These are phyloP conservation scores for Candida boidinii DNA, from an alignment of 805 yeast genomes.

Conservation along the genomic window DNA sequence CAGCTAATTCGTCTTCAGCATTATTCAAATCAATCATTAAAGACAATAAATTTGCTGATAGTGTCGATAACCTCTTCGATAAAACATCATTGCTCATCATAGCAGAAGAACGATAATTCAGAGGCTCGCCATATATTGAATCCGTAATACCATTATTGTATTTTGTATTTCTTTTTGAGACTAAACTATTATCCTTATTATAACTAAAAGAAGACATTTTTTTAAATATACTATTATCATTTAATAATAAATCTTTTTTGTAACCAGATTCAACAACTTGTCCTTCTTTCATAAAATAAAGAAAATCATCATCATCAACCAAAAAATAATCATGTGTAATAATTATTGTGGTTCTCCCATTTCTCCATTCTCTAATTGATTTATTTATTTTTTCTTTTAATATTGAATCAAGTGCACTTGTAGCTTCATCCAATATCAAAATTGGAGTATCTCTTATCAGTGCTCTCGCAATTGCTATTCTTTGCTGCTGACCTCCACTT, in stretches of 20 bases:
- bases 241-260: slow-evolving; percentile 23
- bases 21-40: too few species aligned
- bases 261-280: slow-evolving; percentile 35
- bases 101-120: too few species aligned
- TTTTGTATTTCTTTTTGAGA: slow-evolving; percentile 1
- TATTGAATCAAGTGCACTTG: slow-evolving; percentile 66
- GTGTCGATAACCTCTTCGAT: too few species aligned
- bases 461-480: slow-evolving; percentile 82
- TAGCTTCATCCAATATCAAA: slow-evolving; percentile 76
- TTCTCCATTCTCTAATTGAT: slow-evolving; percentile 51
- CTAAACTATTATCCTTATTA: not conserved
- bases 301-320: slow-evolving; percentile 47
- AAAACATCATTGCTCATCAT: too few species aligned
- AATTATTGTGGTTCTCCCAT: slow-evolving; percentile 64
- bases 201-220: not conserved
- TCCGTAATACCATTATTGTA: slow-evolving; percentile 2
- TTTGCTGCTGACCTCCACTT: slow-evolving; percentile 90
- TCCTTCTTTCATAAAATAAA: slow-evolving; percentile 57
- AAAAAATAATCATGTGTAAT: slow-evolving; percentile 70
- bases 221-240: slow-evolving; percentile 2
- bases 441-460: slow-evolving; percentile 63
- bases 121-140: too few species aligned
- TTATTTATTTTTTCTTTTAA: slow-evolving; percentile 38
- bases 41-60: too few species aligned
- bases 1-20: too few species aligned